Conservation (phyloP, 768 basidiomycete species). For the Cystobasidium tubakii region DNA sequence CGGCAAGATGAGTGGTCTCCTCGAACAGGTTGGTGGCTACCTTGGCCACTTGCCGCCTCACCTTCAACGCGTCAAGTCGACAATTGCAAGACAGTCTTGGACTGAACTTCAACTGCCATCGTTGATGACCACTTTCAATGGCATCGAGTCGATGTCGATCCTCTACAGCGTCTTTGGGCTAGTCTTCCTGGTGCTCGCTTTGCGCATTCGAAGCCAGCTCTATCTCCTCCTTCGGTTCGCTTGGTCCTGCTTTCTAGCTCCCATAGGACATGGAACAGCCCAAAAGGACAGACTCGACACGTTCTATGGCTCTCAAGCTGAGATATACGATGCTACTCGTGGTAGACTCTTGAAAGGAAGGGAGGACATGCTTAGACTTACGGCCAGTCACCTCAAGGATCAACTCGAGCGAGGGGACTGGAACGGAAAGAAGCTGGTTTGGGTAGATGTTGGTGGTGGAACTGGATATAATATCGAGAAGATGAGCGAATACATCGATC, state of each 20-base stretch:
- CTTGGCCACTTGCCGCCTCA: neutral
- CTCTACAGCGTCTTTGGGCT: neutral
- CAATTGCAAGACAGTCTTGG: neutral
- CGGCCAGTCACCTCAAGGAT: constrained; percentile 59
- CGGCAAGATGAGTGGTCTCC: neutral
- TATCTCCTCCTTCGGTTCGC: constrained; percentile 46
- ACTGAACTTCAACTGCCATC: neutral
- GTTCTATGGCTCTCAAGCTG: constrained; percentile 66
- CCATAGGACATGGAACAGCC: constrained; percentile 44
- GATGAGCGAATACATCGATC: constrained; percentile 60
- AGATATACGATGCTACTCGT: constrained; percentile 65
- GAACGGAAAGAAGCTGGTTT: constrained; percentile 58
- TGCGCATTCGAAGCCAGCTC: constrained; percentile 21
- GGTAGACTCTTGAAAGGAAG: constrained; percentile 61
- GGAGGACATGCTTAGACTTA: constrained; percentile 66
- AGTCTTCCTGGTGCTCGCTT: neutral
- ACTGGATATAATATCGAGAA: constrained; percentile 69
- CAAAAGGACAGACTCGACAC: constrained; percentile 49
- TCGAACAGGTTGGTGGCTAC: neutral
- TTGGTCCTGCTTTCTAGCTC: constrained; percentile 51
- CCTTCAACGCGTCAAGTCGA: neutral
- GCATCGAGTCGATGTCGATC: neutral
- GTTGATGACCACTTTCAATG: neutral
- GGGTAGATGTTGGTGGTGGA: constrained; percentile 74
- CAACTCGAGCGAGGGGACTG: constrained; percentile 47